Conservation (phyloP, 1,139 yeast species). For the Saccharomycopsis hybrid region DNA sequence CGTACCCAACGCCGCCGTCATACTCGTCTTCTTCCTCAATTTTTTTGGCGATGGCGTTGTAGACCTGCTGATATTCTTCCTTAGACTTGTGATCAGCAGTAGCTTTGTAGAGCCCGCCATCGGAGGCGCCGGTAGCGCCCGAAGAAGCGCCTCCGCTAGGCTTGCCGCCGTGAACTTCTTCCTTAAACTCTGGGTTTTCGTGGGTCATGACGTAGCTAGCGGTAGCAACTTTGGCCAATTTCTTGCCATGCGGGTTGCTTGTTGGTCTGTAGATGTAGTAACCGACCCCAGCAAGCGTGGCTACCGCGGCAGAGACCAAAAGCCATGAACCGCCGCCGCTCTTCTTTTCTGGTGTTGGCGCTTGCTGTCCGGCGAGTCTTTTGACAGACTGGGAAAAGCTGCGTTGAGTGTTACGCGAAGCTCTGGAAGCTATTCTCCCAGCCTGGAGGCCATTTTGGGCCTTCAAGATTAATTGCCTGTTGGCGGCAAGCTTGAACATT, state of each 20-base stretch:
- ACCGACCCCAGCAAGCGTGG: background rate
- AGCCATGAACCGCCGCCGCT: no score
- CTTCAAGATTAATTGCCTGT: no score
- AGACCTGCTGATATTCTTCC: slow-evolving; percentile 64
- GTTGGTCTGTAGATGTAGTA: background rate
- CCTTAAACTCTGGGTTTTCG: background rate
- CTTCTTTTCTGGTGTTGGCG: no score
- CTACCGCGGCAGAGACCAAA: no score
- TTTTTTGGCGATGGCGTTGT: slow-evolving; percentile 72
- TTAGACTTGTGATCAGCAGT: background rate
- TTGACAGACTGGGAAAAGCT: no score
- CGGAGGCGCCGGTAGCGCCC: background rate
- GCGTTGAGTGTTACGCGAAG: no score
- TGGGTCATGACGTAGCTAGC: slow-evolving; percentile 3
- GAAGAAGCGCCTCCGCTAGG: no score
- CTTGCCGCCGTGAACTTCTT: background rate
- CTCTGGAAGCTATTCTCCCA: no score
- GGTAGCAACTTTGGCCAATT: slow-evolving; percentile 7
- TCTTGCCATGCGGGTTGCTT: background rate
- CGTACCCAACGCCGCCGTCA: slow-evolving; percentile 67
- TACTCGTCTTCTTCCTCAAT: slow-evolving; percentile 71
- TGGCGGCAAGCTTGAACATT: no score
- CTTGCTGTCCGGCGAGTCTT: no score
- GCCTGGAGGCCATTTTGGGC: no score
- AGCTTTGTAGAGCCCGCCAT: slow-evolving; percentile 6